Base-by-base conservation (phyloP, 768 basidiomycete species). In the Amyloporia xantha region DNA sequence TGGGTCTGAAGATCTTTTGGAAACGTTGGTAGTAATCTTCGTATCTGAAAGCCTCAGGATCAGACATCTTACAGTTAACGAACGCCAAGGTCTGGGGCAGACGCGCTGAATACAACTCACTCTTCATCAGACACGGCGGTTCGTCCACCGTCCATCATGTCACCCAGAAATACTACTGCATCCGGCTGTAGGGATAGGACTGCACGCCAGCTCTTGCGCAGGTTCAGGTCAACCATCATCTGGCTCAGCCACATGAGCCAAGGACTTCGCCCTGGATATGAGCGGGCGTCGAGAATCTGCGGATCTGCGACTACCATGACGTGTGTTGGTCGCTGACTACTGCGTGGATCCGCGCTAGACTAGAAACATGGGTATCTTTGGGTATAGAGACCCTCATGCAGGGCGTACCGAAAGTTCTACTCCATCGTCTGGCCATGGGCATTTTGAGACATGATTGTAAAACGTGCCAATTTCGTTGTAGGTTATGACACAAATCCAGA, bases 141-240 rank as follows among this genome's bases (percentile, higher is more conserved):
- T 46, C 90, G 72, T 1, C 91, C 92, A 47, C 78, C 81, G 58
- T 95, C 91, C 80, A 95, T 80, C 89, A 95, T 87, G 63, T 96
- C 92, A 30, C 94, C 94, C 19, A 93, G 71, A 54, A 95, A 86
- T 2, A 96, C 69, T 4, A 95, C 77, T 12, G 69, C 77, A 61
- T 95, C 79, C 5, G 92, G 86, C 21, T 65, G 68, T 46, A 78
- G 71, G 5, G 70, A 66, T 44, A 78, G 70, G 2, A 81, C 81
- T 6, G 75, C 81, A 48, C 75, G 74, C 93, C 92, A 96, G 59
- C 75, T 85, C 67, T 91, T 94, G 40, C 87, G 78, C 49, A 95
- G 69, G 62, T 91, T 90, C 52, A 87, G 71, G 69, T 95, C 89
- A 44, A 87, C 82, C 45, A 91, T 62, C 52, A 79, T 59, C 55